Conservation (phyloP, 139 green algal genomes). For the Deuterostichococcus epilithicus region DNA sequence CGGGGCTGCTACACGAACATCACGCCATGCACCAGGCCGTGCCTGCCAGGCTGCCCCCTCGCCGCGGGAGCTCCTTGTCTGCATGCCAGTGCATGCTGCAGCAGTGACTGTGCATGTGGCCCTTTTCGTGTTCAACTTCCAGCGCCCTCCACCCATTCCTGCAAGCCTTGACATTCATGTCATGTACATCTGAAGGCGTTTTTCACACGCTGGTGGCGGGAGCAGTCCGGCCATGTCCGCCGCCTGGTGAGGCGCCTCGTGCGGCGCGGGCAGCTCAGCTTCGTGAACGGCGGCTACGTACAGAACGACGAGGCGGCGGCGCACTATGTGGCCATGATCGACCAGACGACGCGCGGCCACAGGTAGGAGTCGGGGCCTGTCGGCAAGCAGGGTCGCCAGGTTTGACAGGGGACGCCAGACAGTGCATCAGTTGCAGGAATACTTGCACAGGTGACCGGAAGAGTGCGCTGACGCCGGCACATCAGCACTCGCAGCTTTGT, state of each 20-base stretch:
- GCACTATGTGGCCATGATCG: constrained; percentile 84
- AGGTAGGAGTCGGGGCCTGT: constrained; percentile 33
- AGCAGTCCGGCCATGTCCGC: constrained; percentile 47
- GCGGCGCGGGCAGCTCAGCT: constrained; percentile 51
- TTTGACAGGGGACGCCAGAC: no score
- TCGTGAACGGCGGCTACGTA: constrained; percentile 73
- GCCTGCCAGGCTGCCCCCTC: background rate
- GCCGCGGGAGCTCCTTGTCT: background rate
- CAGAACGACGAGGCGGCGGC: constrained; percentile 88
- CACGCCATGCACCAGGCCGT: background rate
- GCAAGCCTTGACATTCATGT: no score
- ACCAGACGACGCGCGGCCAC: constrained; percentile 84
- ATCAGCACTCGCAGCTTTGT: no score
- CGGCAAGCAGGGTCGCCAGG: no score
- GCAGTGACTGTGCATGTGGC: no score
- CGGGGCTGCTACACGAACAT: background rate
- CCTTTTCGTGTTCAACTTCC: background rate
- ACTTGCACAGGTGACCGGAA: no score
- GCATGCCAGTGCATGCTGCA: no score
- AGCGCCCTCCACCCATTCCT: no score
- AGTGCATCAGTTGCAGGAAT: no score
- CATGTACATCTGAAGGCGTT: constrained; percentile 67
- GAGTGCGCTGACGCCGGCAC: no score
- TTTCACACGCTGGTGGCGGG: constrained; percentile 78
- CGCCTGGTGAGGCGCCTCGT: constrained; percentile 52